Conservation (phyloP, 1,284 basidiomycete genomes). For the Rhodotorula sp. region DNA sequence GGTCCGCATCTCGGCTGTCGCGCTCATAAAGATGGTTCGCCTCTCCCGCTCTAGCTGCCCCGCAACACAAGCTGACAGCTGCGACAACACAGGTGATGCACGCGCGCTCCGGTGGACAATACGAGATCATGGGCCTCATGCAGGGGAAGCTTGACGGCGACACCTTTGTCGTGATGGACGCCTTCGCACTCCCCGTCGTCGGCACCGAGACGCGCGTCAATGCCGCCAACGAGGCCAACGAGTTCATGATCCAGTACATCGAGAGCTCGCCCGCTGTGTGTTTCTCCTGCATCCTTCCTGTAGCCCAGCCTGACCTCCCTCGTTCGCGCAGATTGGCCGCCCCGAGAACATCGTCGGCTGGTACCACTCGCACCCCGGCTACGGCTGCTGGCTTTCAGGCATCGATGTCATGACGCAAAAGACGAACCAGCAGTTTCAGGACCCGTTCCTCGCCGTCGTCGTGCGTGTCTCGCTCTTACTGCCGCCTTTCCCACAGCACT, state of each 20-base stretch:
- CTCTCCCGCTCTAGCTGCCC: conserved; percentile 13
- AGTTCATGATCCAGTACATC: conserved; percentile 97
- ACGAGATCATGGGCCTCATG: conserved; percentile 99
- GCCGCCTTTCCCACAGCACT: not conserved
- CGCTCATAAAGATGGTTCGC: conserved; percentile 93
- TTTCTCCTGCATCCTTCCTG: not conserved
- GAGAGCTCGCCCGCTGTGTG: conserved; percentile 73
- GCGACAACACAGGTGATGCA: conserved; percentile 77
- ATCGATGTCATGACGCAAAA: conserved; percentile 96
- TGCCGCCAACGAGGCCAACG: conserved; percentile 92
- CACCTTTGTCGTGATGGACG: conserved; percentile 89
- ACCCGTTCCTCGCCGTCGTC: conserved; percentile 96
- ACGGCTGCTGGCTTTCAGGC: conserved; percentile 95
- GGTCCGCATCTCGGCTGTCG: conserved; percentile 92
- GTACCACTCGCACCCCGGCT: conserved; percentile 98
- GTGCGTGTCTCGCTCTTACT: conserved; percentile 57
- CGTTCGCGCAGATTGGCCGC: conserved; percentile 65
- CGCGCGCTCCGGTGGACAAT: conserved; percentile 91
- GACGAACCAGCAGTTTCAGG: conserved; percentile 90
- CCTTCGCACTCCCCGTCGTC: conserved; percentile 94
- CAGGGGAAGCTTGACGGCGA: conserved; percentile 90
- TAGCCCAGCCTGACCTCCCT: not conserved
- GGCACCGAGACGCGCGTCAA: conserved; percentile 99
- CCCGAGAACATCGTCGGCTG: conserved; percentile 92
- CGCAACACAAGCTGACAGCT: not conserved